These are phyloP conservation scores for Podaxis sp. DNA, from an alignment of 768 basidiomycete genomes.

Conservation along the genomic window DNA sequence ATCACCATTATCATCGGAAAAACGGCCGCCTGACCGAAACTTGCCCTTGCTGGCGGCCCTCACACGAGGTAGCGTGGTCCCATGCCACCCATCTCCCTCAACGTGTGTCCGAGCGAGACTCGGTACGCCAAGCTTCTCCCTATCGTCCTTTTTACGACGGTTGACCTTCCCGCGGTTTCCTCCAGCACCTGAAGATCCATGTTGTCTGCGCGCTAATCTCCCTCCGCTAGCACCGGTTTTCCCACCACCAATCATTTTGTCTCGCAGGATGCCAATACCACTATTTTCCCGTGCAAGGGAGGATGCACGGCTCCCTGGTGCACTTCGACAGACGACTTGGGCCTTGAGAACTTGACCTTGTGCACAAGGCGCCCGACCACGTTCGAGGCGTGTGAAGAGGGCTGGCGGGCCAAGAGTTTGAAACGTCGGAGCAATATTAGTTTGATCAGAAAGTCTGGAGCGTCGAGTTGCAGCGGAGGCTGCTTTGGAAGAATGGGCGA, in stretches of 20 bases:
- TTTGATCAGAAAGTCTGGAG: constrained; percentile 31
- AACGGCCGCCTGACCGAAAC: neutral
- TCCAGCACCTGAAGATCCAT: neutral
- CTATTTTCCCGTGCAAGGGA: constrained; percentile 34
- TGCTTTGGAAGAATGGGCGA: constrained; percentile 14
- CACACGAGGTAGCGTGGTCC: constrained; percentile 12
- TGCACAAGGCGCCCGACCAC: constrained; percentile 29
- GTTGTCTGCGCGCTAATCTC: neutral
- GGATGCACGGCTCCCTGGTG: constrained; percentile 58
- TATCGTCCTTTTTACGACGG: neutral
- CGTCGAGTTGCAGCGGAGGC: constrained; percentile 11
- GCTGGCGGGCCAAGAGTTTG: constrained; percentile 27
- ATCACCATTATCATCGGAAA: neutral
- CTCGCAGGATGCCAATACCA: constrained; percentile 15
- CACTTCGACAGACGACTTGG: constrained; percentile 64
- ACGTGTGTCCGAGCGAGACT: constrained; percentile 55
- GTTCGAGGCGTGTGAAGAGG: constrained; percentile 31
- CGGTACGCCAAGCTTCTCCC: constrained; percentile 40
- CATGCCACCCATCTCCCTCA: constrained; percentile 55
- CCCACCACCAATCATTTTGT: constrained; percentile 7
- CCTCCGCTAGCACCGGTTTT: neutral
- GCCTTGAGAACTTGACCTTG: constrained; percentile 43
- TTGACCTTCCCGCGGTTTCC: neutral
- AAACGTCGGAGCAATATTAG: constrained; percentile 18
- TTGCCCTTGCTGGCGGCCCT: neutral